Percentiles rank a stretch among this genome's conserved stretches.
These are phyloP conservation scores for Colletotrichum eleusines DNA, from an alignment of 2,329 filamentous ascomycete genomes.

Conservation along the genomic window DNA sequence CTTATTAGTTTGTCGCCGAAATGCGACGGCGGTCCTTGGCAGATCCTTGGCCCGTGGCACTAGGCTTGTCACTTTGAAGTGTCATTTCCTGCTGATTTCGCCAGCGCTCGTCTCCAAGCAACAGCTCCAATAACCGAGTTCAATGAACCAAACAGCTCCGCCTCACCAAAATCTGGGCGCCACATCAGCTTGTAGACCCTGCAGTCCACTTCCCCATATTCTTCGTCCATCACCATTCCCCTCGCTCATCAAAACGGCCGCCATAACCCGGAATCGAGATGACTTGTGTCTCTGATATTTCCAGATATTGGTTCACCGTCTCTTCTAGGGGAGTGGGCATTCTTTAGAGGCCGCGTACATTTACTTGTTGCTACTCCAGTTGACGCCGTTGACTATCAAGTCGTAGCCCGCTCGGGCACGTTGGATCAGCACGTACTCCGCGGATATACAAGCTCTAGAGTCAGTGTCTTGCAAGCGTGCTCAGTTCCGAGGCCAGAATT, in stretches of 20 bases:
- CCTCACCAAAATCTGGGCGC: constrained; percentile 12
- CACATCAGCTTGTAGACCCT: constrained; percentile 28
- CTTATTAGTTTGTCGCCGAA: background rate
- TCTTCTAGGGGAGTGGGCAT: constrained; percentile 26
- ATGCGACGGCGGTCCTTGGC: constrained; percentile 6
- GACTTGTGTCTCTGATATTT: constrained; percentile 4
- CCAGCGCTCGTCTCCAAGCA: constrained; percentile 1
- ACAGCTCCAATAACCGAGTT: constrained; percentile 22
- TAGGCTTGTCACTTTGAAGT: background rate
- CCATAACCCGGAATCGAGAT: constrained; percentile 17
- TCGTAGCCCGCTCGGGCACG: background rate
- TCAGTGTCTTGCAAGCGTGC: background rate
- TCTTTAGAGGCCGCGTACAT: background rate
- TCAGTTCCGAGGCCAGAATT: background rate
- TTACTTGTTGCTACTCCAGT: background rate
- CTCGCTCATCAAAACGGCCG: constrained; percentile 15
- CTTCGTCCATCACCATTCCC: constrained; percentile 19
- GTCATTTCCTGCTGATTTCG: constrained; percentile 5
- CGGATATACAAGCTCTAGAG: background rate
- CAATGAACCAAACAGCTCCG: constrained; percentile 23
- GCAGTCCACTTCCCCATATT: constrained; percentile 14
- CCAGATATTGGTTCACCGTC: background rate
- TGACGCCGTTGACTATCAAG: background rate
- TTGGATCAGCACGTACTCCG: background rate
- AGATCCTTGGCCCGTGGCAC: background rate